Base-by-base conservation (phyloP, 495 filamentous ascomycete species). In the Annulohypoxylon bovei region DNA sequence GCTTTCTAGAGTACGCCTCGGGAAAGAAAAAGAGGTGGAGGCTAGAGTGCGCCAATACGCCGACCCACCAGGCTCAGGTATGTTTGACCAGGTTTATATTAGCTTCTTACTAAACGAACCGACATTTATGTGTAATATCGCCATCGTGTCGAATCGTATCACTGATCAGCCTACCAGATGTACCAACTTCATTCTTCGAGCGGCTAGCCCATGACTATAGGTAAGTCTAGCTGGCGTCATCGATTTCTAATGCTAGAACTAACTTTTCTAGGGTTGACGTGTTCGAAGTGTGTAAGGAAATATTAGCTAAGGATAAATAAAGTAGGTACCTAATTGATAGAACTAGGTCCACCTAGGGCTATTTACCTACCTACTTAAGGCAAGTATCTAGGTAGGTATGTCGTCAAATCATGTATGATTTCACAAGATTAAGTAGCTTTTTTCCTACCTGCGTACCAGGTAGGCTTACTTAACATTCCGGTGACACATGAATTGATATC, bases 31-130 rank as follows among this genome's bases (percentile, higher is more conserved):
- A 30, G 23, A 56, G 1, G 49, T 68, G 6, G 57, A 67, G 12
- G 65, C 50, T 16, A 30, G 20, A 60, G 65, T 56, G 30, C 65
- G 65, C 3, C 50, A 42, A 25, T 62, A 68, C n/a, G 64, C 64
- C 4, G 64, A 67, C 18, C 62, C 62, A 25, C 52, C 12, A 65
- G 39, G 20, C 28, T 65, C 62, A 18, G 62, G 62, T 65, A 49
- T 30, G 62, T 49, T 54, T 55, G 35, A 46, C 35, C 18, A n/a
- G 9, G 22, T 39, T 40, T n/a, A 20, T 39, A 23, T 18, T 33
- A 7, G 30, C 9, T 14, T 27, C 32, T 11, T 9, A 37, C 20
- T 22, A 35, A 30, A 16, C 49, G 25, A 30, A 3, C 44, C n/a
- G 12, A 25, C 25, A 6, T 6, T 27, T 50, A 25, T 25, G 16